A percentile compares a stretch with the other conserved stretches of the same genome.
Conservation (phyloP, 768 basidiomycete species). For the Serendipita sp. region DNA sequence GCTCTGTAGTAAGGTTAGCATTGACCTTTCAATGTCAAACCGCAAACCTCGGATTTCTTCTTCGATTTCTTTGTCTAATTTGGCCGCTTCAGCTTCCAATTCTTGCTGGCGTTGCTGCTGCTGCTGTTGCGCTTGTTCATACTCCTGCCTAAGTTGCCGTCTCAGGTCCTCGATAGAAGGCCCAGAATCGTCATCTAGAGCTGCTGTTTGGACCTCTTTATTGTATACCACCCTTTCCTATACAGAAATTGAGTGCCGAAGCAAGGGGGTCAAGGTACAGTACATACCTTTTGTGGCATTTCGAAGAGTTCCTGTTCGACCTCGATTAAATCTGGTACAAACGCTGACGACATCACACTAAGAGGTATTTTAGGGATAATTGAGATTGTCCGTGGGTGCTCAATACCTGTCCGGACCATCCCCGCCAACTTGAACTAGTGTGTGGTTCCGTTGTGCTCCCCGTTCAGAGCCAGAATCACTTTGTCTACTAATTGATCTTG, state of each 20-base stretch:
- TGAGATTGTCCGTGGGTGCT: neutral
- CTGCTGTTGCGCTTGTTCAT: conserved; percentile 51
- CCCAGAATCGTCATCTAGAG: conserved; percentile 31
- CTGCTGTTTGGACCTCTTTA: conserved; percentile 71
- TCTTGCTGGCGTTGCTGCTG: conserved; percentile 50
- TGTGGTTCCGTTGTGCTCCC: neutral
- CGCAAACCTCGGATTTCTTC: conserved; percentile 64
- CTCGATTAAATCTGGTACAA: conserved; percentile 68
- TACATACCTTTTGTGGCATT: conserved; percentile 61
- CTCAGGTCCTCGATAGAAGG: conserved; percentile 59
- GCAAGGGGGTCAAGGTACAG: conserved; percentile 11
- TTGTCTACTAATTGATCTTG: neutral
- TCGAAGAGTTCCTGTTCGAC: conserved; percentile 84
- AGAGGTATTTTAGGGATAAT: neutral
- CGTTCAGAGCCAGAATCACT: neutral
- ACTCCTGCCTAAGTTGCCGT: conserved; percentile 48
- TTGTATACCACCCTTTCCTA: conserved; percentile 71
- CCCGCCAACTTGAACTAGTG: neutral
- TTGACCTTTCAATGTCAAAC: neutral
- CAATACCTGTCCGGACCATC: neutral
- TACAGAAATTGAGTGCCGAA: conserved; percentile 10
- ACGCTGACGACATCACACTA: conserved; percentile 10
- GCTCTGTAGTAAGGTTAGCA: conserved; percentile 30
- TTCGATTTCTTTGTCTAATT: conserved; percentile 73
- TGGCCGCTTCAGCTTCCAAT: conserved; percentile 66